Conservation (phyloP, 768 basidiomycete genomes). For the Sporobolomyces roseus region DNA sequence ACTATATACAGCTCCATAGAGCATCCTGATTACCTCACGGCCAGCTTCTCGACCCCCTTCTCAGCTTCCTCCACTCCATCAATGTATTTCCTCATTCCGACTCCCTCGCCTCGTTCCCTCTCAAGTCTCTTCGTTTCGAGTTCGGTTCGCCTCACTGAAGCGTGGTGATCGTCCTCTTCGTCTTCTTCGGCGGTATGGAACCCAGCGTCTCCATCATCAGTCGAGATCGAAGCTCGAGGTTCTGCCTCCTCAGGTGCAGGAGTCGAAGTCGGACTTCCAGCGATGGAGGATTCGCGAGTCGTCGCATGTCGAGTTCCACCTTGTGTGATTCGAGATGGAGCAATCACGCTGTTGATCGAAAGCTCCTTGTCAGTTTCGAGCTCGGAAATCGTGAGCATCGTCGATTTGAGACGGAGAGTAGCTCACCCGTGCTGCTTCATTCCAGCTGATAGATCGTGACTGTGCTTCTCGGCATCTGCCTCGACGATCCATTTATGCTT, state of each 20-base stretch:
- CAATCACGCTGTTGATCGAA: slow-evolving; percentile 59
- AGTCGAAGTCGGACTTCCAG: background rate
- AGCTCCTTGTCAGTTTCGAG: slow-evolving; percentile 54
- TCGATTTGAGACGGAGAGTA: background rate
- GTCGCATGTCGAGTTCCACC: slow-evolving; percentile 13
- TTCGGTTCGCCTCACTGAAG: background rate
- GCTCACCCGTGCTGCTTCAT: slow-evolving; percentile 70
- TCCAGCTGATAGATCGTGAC: slow-evolving; percentile 66
- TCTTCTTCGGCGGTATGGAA: slow-evolving; percentile 38
- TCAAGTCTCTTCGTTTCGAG: slow-evolving; percentile 23
- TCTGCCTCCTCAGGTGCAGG: background rate
- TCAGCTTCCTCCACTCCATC: background rate
- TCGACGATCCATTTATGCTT: slow-evolving; percentile 57
- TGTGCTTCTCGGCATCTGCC: slow-evolving; percentile 62
- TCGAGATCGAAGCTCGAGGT: background rate
- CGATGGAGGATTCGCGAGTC: slow-evolving; percentile 3
- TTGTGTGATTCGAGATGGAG: slow-evolving; percentile 22
- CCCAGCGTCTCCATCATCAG: slow-evolving; percentile 11
- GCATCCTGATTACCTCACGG: background rate
- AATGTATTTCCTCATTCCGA: slow-evolving; percentile 7
- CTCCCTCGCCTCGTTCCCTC: slow-evolving; percentile 12
- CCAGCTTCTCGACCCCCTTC: background rate
- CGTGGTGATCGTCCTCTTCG: background rate
- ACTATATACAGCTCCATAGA: background rate
- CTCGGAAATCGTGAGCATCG: too few relatives aligned